phyloP scores from a whole-genome alignment of 129 eudicot species.

The Saussurea involucrata region DNA sequence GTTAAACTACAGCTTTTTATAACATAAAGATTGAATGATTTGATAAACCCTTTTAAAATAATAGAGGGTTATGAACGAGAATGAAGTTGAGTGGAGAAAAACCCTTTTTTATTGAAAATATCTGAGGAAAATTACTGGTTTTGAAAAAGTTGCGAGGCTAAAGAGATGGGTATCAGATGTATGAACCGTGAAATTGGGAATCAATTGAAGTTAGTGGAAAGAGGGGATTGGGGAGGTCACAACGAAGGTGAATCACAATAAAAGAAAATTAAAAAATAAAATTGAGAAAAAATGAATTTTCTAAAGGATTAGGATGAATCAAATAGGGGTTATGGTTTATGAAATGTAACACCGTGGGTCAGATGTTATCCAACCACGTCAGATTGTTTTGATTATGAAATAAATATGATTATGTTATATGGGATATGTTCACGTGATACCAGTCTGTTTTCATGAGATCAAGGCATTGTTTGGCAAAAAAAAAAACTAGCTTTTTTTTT shows the following conservation, averaged over 20 bases:
- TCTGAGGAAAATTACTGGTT: not conserved
- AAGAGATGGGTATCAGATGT: not conserved
- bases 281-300: not conserved
- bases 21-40: not conserved
- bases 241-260: constrained; percentile 5
- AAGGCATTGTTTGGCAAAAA: too few relatives aligned
- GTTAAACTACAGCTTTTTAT: not conserved
- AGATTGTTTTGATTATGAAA: not conserved
- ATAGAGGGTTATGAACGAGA: not conserved
- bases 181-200: not conserved
- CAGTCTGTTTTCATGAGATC: too few relatives aligned
- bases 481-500: too few relatives aligned
- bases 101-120: constrained; percentile 4
- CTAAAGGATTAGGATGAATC: constrained; percentile 1
- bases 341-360: not conserved
- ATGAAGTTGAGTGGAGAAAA: constrained; percentile 5
- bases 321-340: constrained; percentile 2
- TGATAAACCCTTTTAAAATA: not conserved
- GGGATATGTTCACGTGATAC: too few relatives aligned
- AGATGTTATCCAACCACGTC: constrained; percentile 10
- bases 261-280: not conserved
- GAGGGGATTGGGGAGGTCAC: constrained; percentile 3
- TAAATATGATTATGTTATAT: not conserved
- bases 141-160: not conserved
- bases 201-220: constrained; percentile 3